Evolutionary conservation across 208 protist species (phyloP).

Genomic region (Acanthamoeba triangularis): DNA sequence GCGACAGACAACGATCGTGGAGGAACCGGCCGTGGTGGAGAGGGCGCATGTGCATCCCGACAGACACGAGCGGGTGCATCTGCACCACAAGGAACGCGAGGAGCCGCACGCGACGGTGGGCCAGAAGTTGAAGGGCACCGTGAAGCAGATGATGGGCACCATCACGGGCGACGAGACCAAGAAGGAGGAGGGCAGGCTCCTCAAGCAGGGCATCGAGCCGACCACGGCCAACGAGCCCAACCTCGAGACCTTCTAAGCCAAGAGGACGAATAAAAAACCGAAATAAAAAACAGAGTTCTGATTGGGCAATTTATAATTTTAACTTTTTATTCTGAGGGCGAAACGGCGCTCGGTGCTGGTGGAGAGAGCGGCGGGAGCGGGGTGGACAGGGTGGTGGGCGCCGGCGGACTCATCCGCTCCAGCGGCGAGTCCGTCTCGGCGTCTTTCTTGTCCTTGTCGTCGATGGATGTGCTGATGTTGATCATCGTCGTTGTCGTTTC

Average conservation of each 20-base stretch:
- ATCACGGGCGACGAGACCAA: not conserved
- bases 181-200: conserved; percentile 45
- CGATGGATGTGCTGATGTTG: no score
- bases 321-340: no score
- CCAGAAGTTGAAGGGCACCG: conserved; percentile 17
- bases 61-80: no score
- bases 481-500: not conserved
- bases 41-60: not conserved
- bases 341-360: no score
- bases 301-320: no score
- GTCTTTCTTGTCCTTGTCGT: no score
- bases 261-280: no score
- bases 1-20: not conserved
- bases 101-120: not conserved
- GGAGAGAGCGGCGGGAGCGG: not conserved
- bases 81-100: not conserved
- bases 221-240: not conserved
- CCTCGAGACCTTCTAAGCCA: not conserved
- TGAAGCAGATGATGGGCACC: conserved; percentile 21
- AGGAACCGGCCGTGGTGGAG: not conserved
- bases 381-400: not conserved
- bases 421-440: not conserved
- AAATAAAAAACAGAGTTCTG: no score
- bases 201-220: conserved; percentile 34
- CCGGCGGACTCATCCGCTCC: not conserved